A percentile compares a stretch with the other conserved stretches of the same genome.
Conservation (phyloP, 2,329 filamentous ascomycete genomes). For the Colletotrichum sp. region DNA sequence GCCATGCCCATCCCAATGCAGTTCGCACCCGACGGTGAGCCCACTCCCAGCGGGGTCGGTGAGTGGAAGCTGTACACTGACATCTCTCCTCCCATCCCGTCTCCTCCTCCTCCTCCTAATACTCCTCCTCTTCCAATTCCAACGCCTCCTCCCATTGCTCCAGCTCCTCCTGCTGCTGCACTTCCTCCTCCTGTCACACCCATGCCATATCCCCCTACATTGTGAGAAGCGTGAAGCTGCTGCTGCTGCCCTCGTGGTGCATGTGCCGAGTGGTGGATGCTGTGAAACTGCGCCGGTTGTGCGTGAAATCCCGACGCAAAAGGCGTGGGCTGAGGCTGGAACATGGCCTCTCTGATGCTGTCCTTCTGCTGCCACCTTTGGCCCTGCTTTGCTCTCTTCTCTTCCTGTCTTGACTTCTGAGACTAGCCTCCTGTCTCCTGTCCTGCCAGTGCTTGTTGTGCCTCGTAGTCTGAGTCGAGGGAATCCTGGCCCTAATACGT, state of each 20-base stretch:
- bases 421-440: neutral
- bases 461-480: neutral
- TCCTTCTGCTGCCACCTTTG: neutral
- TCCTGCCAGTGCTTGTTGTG: neutral
- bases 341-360: slow-evolving; percentile 45
- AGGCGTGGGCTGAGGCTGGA: slow-evolving; percentile 58
- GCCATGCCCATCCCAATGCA: neutral
- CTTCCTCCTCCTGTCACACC: neutral
- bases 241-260: neutral
- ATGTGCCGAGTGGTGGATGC: neutral
- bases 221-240: neutral
- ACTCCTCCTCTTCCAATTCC: neutral
- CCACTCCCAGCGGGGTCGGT: neutral
- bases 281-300: neutral
- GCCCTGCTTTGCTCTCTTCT: neutral
- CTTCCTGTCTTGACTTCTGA: neutral
- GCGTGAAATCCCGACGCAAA: slow-evolving; percentile 47
- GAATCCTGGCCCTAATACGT: no score
- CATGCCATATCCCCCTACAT: neutral
- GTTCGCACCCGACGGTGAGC: neutral
- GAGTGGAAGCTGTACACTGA: neutral
- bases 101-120: neutral
- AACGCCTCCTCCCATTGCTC: neutral
- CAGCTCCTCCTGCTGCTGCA: neutral
- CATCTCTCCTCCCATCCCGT: neutral